Conservation (phyloP, 2,329 filamentous ascomycete genomes). For the Aspergillus aculeatus region DNA sequence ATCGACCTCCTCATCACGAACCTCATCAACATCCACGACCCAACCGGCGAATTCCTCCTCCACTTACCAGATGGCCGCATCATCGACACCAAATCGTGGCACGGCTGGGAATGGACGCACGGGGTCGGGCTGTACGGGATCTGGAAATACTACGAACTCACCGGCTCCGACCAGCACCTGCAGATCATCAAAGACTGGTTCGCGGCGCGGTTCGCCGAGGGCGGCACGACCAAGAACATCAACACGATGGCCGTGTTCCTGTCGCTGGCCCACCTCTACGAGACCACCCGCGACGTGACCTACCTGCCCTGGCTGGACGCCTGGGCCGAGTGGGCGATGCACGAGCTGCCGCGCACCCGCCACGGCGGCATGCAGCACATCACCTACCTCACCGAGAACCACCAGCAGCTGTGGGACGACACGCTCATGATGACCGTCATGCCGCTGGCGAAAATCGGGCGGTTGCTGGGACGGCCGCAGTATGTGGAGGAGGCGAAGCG, state of each 20-base stretch:
- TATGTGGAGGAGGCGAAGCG: constrained; percentile 76
- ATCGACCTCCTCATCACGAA: constrained; percentile 70
- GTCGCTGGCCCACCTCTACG: constrained; percentile 74
- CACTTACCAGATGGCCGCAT: constrained; percentile 69
- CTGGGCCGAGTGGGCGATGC: constrained; percentile 81
- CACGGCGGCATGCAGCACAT: constrained; percentile 73
- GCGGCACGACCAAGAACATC: constrained; percentile 78
- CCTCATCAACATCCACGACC: constrained; percentile 74
- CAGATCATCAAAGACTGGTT: constrained; percentile 74
- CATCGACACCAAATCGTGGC: constrained; percentile 81
- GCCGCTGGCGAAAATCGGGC: constrained; percentile 76
- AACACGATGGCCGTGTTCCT: constrained; percentile 80
- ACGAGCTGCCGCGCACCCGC: constrained; percentile 69
- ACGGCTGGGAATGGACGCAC: constrained; percentile 75
- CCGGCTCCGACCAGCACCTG: constrained; percentile 60
- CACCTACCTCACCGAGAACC: constrained; percentile 69
- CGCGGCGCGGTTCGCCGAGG: constrained; percentile 63
- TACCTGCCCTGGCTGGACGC: constrained; percentile 76
- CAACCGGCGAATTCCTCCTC: constrained; percentile 70
- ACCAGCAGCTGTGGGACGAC: constrained; percentile 79
- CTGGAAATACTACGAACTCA: constrained; percentile 77
- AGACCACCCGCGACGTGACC: constrained; percentile 65
- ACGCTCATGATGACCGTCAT: constrained; percentile 86
- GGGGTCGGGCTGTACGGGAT: constrained; percentile 77
- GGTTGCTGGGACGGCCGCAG: constrained; percentile 65